These are phyloP conservation scores for Pluteus cervinus DNA, from an alignment of 768 basidiomycete species.

Conservation along the genomic window DNA sequence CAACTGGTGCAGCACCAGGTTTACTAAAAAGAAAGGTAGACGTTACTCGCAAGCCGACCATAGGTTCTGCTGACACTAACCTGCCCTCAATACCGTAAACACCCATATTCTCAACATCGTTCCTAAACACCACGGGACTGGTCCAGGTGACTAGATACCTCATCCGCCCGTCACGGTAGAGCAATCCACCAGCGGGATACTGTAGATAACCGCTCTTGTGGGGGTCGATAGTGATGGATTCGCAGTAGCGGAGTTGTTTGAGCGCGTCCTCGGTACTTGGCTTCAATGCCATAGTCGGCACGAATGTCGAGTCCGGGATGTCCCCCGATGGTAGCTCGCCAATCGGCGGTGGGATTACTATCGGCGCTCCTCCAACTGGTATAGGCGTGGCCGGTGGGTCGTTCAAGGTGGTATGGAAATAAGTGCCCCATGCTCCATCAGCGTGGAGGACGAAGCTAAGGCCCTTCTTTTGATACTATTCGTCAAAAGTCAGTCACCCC, in stretches of 20 bases:
- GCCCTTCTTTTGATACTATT: conserved; percentile 21
- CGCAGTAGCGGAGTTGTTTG: conserved; percentile 17
- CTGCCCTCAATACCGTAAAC: conserved; percentile 44
- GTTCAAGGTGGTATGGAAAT: conserved; percentile 30
- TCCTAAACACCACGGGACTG: conserved; percentile 17
- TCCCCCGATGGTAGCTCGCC: conserved; percentile 5
- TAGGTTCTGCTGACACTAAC: conserved; percentile 20
- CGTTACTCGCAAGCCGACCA: not conserved
- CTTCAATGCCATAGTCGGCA: conserved; percentile 23
- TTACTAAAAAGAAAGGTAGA: too few relatives aligned
- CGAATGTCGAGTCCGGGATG: conserved; percentile 8
- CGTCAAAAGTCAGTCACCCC: too few relatives aligned
- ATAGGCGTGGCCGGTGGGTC: conserved; percentile 9
- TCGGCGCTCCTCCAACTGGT: too few relatives aligned
- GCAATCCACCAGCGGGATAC: conserved; percentile 36
- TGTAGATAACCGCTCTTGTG: conserved; percentile 39
- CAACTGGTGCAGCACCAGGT: conserved; percentile 37
- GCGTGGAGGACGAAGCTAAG: conserved; percentile 35
- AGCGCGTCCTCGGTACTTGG: conserved; percentile 23
- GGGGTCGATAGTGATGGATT: conserved; percentile 34
- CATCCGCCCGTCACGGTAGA: conserved; percentile 32
- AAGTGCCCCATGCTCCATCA: conserved; percentile 44
- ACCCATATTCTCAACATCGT: conserved; percentile 28
- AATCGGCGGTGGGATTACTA: too few relatives aligned
- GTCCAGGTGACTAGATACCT: conserved; percentile 32